phyloP scores from a whole-genome alignment of 495 filamentous ascomycete genomes.

The Darksidea phi region DNA sequence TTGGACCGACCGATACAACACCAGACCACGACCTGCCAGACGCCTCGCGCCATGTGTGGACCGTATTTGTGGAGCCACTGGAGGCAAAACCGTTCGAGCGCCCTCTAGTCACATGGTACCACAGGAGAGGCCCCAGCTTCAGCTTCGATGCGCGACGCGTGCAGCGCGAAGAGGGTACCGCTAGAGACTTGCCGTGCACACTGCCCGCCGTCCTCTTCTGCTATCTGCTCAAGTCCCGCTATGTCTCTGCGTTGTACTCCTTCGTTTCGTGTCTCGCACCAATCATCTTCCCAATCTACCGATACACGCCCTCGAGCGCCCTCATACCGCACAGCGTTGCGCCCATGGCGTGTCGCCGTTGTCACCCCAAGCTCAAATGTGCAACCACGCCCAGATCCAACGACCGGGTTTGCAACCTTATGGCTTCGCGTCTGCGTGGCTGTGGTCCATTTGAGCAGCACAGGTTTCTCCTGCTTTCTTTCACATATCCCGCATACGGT shows the following conservation, averaged over 20 bases:
- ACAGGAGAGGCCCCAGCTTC: conserved; percentile 1
- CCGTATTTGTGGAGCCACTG: not conserved
- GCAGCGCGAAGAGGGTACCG: not conserved
- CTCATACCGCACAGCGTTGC: conserved; percentile 27
- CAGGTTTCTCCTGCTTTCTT: conserved; percentile 3
- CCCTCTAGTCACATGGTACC: conserved; percentile 8
- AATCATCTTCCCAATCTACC: conserved; percentile 1
- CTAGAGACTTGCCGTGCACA: not conserved
- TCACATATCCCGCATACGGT: conserved; percentile 22
- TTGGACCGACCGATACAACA: conserved; percentile 5
- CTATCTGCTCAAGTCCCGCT: not conserved
- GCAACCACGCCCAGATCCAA: conserved; percentile 27
- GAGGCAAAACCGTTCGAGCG: too few species aligned
- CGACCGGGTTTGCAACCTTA: conserved; percentile 31
- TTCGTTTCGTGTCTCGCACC: not conserved
- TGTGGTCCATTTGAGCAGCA: conserved; percentile 2
- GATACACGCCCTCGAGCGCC: conserved; percentile 5
- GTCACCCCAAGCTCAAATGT: conserved; percentile 17
- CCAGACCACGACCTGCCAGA: conserved; percentile 5
- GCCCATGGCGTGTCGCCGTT: conserved; percentile 32
- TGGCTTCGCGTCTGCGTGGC: conserved; percentile 29
- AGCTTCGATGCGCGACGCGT: not conserved
- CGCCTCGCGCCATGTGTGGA: not conserved
- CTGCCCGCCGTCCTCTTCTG: not conserved
- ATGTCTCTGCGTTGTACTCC: conserved; percentile 17